Evolutionary conservation across 1,139 yeast genomes (phyloP), one percentile per base, ranked within the genome.

Genomic region (Magnusiomyces tetraspermus): DNA sequence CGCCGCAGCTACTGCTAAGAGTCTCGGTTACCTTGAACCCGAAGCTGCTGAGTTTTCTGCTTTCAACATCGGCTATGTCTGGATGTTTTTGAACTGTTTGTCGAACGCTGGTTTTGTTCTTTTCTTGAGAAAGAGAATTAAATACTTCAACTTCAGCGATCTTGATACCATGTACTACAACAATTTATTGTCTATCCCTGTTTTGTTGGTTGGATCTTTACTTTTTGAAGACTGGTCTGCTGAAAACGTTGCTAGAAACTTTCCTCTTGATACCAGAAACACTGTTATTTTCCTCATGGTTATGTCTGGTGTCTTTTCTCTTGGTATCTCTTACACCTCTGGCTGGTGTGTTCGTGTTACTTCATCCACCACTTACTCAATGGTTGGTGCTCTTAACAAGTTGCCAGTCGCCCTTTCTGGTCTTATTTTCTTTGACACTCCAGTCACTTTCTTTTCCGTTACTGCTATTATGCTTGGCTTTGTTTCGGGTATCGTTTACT

Each of bases 341-440:
- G 98, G 97, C 57, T 92, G 98, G 98, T 92, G 98, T 80, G 96
- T 92, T 58, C 87, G 98, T 75, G 97, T 90, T 59, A 94, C 98
- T 46, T 88, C 97, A 21, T 89, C 97, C 36, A 92, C 98, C 55
- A 92, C 98, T 53, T 92, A 92, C 75, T 87, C 96, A 52, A 92
- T 92, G 98, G 97, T 92, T 59, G 98, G 98, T 68, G 98, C 98
- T 53, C 80, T 92, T 71, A 92, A 92, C 80, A 94, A 94, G 76
- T 81, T 92, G 66, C 98, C 98, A 65, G 88, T 94, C 66, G 98
- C 98, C 24, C 77, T 94, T 57, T 83, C 96, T 37, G 98, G 98
- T 46, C 79, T 94, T 67, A 68, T 92, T 60, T 92, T 92, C 78
- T 92, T 90, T 67, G 95, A 88, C 63, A 95, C 96, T 57, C 94